A percentile compares a stretch with the other conserved stretches of the same genome.
These are phyloP conservation scores for Selenicereus undatus DNA, from an alignment of 148 eudicot species.

Conservation along the genomic window DNA sequence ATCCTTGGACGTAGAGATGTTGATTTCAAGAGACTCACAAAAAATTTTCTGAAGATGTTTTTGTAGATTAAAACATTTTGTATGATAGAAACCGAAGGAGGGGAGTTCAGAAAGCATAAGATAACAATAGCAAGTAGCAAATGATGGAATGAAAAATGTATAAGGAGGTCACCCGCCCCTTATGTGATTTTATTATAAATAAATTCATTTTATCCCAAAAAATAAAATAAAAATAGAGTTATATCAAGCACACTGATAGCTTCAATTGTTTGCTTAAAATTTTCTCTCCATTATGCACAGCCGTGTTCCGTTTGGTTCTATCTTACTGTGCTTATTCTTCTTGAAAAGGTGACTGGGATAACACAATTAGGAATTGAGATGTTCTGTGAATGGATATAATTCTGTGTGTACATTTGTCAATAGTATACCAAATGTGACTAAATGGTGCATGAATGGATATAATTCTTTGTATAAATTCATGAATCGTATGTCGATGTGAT, in stretches of 20 bases:
- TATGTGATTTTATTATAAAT: background rate
- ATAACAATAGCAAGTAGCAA: no score
- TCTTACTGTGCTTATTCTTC: background rate
- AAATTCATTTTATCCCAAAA: background rate
- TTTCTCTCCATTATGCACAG: background rate
- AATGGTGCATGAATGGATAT: background rate
- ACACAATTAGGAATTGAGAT: background rate
- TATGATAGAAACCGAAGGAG: no score
- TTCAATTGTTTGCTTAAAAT: background rate
- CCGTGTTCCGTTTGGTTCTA: background rate
- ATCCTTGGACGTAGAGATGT: no score
- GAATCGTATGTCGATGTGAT: background rate
- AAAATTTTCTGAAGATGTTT: no score
- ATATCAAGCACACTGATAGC: background rate
- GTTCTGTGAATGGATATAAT: background rate
- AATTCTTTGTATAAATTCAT: background rate
- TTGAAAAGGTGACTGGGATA: background rate
- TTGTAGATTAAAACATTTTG: no score
- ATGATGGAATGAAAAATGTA: no score
- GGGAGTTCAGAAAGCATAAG: no score
- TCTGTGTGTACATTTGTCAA: background rate
- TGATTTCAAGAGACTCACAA: no score
- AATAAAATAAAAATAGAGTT: background rate
- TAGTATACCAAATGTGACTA: background rate
- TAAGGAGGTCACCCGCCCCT: no score